These are phyloP conservation scores for Telfairia occidentalis DNA, from an alignment of 331 rosid genomes.

Conservation along the genomic window DNA sequence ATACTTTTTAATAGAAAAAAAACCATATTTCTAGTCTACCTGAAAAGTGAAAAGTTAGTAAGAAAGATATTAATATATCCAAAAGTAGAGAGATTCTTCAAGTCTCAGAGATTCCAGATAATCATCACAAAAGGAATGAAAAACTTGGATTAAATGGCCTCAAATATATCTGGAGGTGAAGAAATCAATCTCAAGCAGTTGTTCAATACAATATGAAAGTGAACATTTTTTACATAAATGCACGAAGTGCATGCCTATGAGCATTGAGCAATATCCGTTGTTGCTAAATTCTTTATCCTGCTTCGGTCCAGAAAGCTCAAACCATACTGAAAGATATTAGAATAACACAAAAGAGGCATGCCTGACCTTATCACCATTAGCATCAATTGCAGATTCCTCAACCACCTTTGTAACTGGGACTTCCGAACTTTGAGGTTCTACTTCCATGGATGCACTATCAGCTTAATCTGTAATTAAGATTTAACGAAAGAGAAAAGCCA, in stretches of 20 bases:
- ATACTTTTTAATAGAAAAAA: too few relatives aligned
- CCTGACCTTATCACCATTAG: conserved; percentile 43
- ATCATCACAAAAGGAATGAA: neutral
- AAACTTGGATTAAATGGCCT: neutral
- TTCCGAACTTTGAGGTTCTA: conserved; percentile 36
- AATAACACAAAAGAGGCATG: conserved; percentile 3
- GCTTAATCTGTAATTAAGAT: conserved; percentile 15
- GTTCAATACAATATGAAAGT: neutral
- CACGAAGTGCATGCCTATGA: neutral
- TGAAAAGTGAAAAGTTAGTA: too few relatives aligned
- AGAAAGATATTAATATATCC: too few relatives aligned
- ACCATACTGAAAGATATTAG: neutral
- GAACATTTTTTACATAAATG: neutral
- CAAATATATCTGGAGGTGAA: neutral
- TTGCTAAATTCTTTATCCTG: neutral
- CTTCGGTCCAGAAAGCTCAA: conserved; percentile 6
- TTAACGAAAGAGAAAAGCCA: neutral
- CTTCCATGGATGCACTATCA: conserved; percentile 44
- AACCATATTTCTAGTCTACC: too few relatives aligned
- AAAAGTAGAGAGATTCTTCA: neutral
- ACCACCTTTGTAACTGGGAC: conserved; percentile 35
- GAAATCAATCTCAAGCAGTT: neutral
- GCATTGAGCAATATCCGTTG: neutral
- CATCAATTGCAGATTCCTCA: conserved; percentile 30
- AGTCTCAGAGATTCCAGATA: neutral